Evolutionary conservation across 140 eudicot species (phyloP), one percentile per base, ranked within the genome.

Genomic region (Senecio squalidus): DNA sequence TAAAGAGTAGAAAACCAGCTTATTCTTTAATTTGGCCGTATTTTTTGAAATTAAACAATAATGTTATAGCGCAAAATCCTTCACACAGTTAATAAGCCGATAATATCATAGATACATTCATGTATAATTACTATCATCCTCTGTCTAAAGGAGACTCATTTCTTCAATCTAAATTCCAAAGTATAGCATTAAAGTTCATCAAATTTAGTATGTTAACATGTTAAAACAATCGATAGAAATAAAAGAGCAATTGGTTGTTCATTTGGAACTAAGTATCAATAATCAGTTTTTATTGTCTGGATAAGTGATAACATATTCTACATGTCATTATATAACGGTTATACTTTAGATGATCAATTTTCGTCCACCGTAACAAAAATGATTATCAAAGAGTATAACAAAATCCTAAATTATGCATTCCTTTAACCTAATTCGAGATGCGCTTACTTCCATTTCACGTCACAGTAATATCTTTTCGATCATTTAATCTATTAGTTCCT

Each of bases 61-160:
- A 6, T 33, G 40, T 33, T 33, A 33, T 8, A 33, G 10, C 10
- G 14, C 14, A 6, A 33, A 9, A 33, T 8, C 40, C 10, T 33
- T 33, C 11, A 33, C 11, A 33, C 11, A 33, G 40, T 8, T 33
- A 33, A 33, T 33, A n/a, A 33, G 40, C 14, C 8, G 40, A 33
- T 33, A 6, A 33, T 33, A 33, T 13, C 14, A 33, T 33, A 6
- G 10, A 33, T 0, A 33, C 8, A 33, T 33, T 1, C 40, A 90
- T 76, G 13, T 44, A 26, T 40, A 41, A 7, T 5, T 8, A 57
- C 20, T 47, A 25, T 24, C 49, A 27, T 45, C 73, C 30, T 57
- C 20, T 57, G 48, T 15, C 44, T 49, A 27, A 46, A n/a, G 2
- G 30, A 45, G 65, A 48, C 51, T 58, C 16, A 39, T 44, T 38